phyloP scores from a whole-genome alignment of 2,329 filamentous ascomycete genomes.

The Amylocarpus encephaloides region DNA sequence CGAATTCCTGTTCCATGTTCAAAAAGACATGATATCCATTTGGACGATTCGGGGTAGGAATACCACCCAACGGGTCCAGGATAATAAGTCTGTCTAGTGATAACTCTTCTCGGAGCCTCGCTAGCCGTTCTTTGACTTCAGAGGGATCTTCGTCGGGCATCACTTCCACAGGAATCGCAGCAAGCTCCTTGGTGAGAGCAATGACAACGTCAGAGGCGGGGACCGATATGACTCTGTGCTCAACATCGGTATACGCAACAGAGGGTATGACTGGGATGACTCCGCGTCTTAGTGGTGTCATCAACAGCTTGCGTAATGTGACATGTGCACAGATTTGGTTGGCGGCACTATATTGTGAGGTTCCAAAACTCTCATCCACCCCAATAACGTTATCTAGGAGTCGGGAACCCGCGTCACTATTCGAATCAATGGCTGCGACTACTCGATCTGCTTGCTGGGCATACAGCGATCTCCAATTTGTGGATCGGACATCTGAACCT shows the following conservation, averaged over 20 bases:
- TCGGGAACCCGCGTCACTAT: constrained; percentile 61
- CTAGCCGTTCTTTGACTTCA: constrained; percentile 34
- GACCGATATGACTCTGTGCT: constrained; percentile 42
- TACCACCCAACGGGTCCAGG: constrained; percentile 79
- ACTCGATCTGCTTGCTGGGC: constrained; percentile 65
- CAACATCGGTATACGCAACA: constrained; percentile 50
- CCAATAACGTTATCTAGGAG: constrained; percentile 50
- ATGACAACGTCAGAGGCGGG: constrained; percentile 61
- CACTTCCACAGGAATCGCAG: constrained; percentile 48
- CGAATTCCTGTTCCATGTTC: constrained; percentile 88
- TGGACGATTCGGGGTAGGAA: constrained; percentile 58
- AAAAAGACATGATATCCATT: constrained; percentile 75
- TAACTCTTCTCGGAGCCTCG: constrained; percentile 43
- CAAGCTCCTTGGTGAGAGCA: constrained; percentile 70
- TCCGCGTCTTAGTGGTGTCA: constrained; percentile 60
- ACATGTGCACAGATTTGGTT: constrained; percentile 30
- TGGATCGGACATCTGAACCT: constrained; percentile 10
- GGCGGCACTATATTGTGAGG: constrained; percentile 2
- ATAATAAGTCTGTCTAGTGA: constrained; percentile 81
- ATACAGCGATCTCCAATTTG: constrained; percentile 39
- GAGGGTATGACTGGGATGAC: constrained; percentile 64
- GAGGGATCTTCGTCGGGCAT: constrained; percentile 37
- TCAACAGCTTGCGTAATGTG: constrained; percentile 47
- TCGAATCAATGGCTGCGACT: constrained; percentile 65
- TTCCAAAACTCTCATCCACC: constrained; percentile 19